Base-by-base conservation (phyloP, 1,284 basidiomycete species). In the Puccinia hordei region DNA sequence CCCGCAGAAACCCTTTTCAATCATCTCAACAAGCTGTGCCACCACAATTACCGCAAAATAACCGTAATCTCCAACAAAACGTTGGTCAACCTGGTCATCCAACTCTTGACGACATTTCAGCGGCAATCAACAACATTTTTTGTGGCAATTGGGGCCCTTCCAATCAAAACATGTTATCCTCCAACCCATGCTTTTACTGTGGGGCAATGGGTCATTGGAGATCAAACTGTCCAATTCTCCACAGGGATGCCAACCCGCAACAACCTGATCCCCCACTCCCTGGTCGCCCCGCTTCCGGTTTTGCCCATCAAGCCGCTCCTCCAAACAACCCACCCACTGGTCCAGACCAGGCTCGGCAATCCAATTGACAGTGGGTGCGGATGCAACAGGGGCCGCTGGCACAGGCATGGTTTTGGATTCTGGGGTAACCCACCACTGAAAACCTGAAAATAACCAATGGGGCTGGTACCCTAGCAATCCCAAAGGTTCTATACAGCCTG, bases 201-300 rank as follows among this genome's bases (percentile, higher is more conserved):
- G 22, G 33, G 3, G 65, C 5, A 6, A 12, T 35, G 9, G 65
- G 65, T 1, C 38, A 68, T 38, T 68, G 65, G 65, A 17, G 44
- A 13, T 68, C 38, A 5, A 17, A 9, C 17, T 68, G 38, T 17
- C 65, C 38, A 19, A 24, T 44, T 15, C 65, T 68, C 44, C 38
- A 38, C 3, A 41, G 65, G n/a, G 65, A 68, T 49, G 44, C 65
- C 35, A 41, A 44, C 19, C 38, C 46, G 4, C 65, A 5, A 24
- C 12, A 27, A 2, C 59, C 59, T 2, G 5, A 35, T 6, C 22
- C 10, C 46, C 41, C 17, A 38, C 15, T 9, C 33, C 5, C 4
- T 61, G 57, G 65, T 68, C 22, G 41, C 65, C 38, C 65, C 65
- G 65, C 65, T 68, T 68, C 65, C 38, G 41, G 19, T 46, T 68